phyloP scores from a whole-genome alignment of 495 filamentous ascomycete species.

The Neurospora terricola region DNA sequence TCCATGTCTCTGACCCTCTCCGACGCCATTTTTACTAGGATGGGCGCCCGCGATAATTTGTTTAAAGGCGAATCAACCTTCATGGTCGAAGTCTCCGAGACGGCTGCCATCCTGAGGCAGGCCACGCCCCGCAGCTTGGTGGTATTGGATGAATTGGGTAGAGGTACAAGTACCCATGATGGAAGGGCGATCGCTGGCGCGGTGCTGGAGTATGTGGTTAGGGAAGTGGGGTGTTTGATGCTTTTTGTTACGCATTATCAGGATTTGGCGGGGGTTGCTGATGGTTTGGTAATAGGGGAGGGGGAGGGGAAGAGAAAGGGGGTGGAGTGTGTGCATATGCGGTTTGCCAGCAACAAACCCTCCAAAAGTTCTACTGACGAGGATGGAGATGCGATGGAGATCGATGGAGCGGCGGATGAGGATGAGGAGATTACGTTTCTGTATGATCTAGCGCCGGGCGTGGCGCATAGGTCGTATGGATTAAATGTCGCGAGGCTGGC shows the following conservation, averaged over 20 bases:
- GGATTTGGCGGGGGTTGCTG: conserved; percentile 60
- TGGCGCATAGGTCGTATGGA: conserved; percentile 88
- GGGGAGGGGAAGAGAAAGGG: conserved; percentile 12
- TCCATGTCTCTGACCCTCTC: conserved; percentile 67
- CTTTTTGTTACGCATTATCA: conserved; percentile 98
- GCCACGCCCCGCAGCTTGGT: conserved; percentile 74
- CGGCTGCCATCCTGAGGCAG: conserved; percentile 77
- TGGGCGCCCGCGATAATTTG: conserved; percentile 96
- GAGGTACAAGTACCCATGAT: conserved; percentile 90
- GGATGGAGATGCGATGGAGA: conserved; percentile 11
- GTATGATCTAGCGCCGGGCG: conserved; percentile 75
- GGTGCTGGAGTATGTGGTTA: conserved; percentile 76
- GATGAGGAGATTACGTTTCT: conserved; percentile 66
- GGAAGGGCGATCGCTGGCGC: conserved; percentile 93
- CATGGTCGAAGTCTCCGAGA: conserved; percentile 95
- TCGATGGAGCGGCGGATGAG: conserved; percentile 13
- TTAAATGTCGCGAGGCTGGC: conserved; percentile 88
- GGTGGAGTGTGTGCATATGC: conserved; percentile 74
- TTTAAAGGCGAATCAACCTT: conserved; percentile 92
- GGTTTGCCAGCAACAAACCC: too few relatives aligned
- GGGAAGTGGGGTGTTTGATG: conserved; percentile 61
- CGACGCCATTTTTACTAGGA: conserved; percentile 89
- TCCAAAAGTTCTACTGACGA: conserved; percentile 18
- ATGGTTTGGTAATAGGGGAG: conserved; percentile 18
- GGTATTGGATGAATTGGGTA: conserved; percentile 89